phyloP scores from a whole-genome alignment of 352 stramenopile genomes.

The Globisporangium sylvaticum region DNA sequence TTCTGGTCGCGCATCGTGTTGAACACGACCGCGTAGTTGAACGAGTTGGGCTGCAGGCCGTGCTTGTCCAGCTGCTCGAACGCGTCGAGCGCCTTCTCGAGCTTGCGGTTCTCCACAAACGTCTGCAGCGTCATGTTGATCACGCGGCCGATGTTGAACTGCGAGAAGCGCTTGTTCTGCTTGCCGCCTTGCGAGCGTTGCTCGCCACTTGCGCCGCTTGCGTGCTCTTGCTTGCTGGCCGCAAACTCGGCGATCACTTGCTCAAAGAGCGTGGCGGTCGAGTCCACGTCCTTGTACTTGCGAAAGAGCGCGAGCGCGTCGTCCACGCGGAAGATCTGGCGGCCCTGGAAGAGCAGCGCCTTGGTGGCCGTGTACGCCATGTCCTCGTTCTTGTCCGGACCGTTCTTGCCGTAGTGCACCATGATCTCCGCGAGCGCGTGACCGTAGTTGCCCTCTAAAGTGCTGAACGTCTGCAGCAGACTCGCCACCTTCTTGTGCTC shows the following conservation, averaged over 20 bases:
- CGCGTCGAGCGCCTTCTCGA: slow-evolving; percentile 29
- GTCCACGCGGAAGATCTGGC: slow-evolving; percentile 43
- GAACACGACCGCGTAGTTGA: slow-evolving; percentile 46
- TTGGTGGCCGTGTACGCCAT: slow-evolving; percentile 51
- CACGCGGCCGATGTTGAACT: slow-evolving; percentile 44
- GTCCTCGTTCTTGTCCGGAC: slow-evolving; percentile 29
- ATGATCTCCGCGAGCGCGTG: slow-evolving; percentile 47
- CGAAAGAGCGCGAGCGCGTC: slow-evolving; percentile 43
- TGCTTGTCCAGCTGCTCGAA: slow-evolving; percentile 31
- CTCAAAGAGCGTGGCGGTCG: slow-evolving; percentile 35
- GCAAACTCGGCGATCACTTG: slow-evolving; percentile 40
- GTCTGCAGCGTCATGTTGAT: slow-evolving; percentile 46
- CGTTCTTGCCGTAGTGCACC: slow-evolving; percentile 37
- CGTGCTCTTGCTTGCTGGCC: slow-evolving; percentile 20
- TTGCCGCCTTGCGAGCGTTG: slow-evolving; percentile 7
- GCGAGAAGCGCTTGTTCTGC: slow-evolving; percentile 21
- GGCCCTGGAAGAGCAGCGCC: slow-evolving; percentile 44
- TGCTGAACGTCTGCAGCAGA: slow-evolving; percentile 50
- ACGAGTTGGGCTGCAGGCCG: slow-evolving; percentile 26
- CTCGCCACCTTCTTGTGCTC: slow-evolving; percentile 52
- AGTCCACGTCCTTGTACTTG: slow-evolving; percentile 41
- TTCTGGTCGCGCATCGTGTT: slow-evolving; percentile 44
- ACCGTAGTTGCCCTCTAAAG: slow-evolving; percentile 35
- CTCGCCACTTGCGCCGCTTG: not conserved
- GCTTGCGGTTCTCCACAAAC: slow-evolving; percentile 39